These are phyloP conservation scores for Conoideocrella luteorostrata DNA, from an alignment of 2,329 filamentous ascomycete species.

Conservation along the genomic window DNA sequence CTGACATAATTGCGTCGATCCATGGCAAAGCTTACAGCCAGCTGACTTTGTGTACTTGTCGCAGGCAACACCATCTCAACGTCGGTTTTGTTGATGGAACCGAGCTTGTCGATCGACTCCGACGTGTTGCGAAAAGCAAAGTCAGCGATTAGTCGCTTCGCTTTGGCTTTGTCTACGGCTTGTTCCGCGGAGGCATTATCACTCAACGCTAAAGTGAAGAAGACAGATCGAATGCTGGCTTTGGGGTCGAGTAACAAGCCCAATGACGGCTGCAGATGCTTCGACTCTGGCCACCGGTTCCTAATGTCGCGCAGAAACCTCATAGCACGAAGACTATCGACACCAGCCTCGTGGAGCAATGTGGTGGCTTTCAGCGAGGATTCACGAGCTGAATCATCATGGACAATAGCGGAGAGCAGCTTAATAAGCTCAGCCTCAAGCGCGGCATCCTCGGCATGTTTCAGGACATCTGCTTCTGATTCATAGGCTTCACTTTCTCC, in stretches of 20 bases:
- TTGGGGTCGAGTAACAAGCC: slow-evolving; percentile 20
- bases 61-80: slow-evolving; percentile 25
- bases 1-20: slow-evolving; percentile 13
- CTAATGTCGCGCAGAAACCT: slow-evolving; percentile 23
- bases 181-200: not conserved
- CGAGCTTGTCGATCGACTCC: slow-evolving; percentile 13
- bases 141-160: slow-evolving; percentile 6
- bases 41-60: slow-evolving; percentile 27
- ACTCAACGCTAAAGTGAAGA: slow-evolving; percentile 6
- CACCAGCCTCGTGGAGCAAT: slow-evolving; percentile 14
- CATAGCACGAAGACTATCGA: slow-evolving; percentile 31
- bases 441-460: slow-evolving; percentile 3
- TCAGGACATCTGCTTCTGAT: not conserved
- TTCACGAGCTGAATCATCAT: not conserved
- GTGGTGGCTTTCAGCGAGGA: slow-evolving; percentile 5
- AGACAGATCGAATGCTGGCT: slow-evolving; percentile 18
- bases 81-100: slow-evolving; percentile 5
- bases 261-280: slow-evolving; percentile 14
- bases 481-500: too few relatives aligned
- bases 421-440: slow-evolving; percentile 6
- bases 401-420: not conserved
- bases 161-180: not conserved
- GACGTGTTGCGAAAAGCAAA: slow-evolving; percentile 15
- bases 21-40: slow-evolving; percentile 26
- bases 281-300: slow-evolving; percentile 12